Percentiles rank a stretch among this genome's conserved stretches.
Conservation (phyloP, 768 basidiomycete species). For the Hygrocybe coccinea region DNA sequence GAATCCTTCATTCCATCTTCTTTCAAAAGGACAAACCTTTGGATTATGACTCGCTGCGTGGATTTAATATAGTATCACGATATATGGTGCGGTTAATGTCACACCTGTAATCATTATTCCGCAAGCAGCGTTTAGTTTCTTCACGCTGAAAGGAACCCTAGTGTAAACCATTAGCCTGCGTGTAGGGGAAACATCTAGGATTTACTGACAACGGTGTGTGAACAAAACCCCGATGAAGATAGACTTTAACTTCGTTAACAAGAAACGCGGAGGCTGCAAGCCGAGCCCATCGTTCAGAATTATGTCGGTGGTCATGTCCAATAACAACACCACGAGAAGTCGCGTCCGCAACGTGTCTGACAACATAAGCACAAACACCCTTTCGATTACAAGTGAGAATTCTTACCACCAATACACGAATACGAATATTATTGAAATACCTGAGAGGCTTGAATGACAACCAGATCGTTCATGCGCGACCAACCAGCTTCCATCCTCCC, state of each 20-base stretch:
- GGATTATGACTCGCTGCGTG: constrained; percentile 78
- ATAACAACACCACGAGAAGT: constrained; percentile 65
- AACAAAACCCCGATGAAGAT: constrained; percentile 62
- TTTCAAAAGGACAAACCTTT: constrained; percentile 43
- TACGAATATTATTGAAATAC: constrained; percentile 28
- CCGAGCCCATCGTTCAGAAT: constrained; percentile 73
- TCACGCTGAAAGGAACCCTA: constrained; percentile 79
- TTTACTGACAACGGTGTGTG: constrained; percentile 70
- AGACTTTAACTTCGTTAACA: constrained; percentile 59
- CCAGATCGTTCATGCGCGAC: constrained; percentile 88
- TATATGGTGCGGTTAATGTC: constrained; percentile 11
- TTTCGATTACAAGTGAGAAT: constrained; percentile 22
- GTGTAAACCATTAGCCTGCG: neutral
- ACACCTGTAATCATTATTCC: constrained; percentile 89
- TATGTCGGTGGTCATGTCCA: constrained; percentile 81
- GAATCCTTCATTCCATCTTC: neutral
- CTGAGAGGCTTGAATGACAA: constrained; percentile 77
- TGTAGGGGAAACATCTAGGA: neutral
- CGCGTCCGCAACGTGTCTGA: constrained; percentile 49
- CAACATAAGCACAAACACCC: constrained; percentile 75
- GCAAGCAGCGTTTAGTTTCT: constrained; percentile 60
- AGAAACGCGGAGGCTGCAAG: constrained; percentile 72
- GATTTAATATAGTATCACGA: constrained; percentile 2
- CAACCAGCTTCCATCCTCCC: constrained; percentile 86
- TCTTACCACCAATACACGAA: neutral